Evolutionary conservation across 352 stramenopile genomes (phyloP).

Genomic region (Phytophthora europaea): DNA sequence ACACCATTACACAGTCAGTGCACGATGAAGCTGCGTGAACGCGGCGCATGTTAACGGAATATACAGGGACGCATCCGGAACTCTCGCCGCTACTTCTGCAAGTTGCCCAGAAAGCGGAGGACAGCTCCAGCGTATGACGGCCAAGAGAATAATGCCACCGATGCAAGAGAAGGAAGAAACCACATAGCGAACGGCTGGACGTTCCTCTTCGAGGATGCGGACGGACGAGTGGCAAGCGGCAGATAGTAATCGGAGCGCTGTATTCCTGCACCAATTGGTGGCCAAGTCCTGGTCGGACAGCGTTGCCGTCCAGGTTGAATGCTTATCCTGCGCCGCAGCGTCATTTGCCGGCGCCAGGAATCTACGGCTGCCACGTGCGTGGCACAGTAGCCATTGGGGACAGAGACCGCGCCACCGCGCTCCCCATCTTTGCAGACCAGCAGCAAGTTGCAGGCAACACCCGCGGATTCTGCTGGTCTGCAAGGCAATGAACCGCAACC

Average conservation of each 20-base stretch:
- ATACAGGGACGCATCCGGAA: no score
- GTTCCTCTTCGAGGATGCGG: not conserved
- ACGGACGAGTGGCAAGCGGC: not conserved
- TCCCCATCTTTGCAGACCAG: constrained; percentile 29
- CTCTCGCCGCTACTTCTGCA: not conserved
- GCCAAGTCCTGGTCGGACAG: constrained; percentile 17
- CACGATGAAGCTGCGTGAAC: no score
- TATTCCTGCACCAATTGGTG: not conserved
- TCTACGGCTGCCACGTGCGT: constrained; percentile 23
- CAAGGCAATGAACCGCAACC: not conserved
- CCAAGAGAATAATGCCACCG: not conserved
- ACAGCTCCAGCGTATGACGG: not conserved
- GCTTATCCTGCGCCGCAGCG: constrained; percentile 5
- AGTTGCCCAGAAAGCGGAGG: not conserved
- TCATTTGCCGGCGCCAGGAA: constrained; percentile 6
- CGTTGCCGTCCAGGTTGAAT: constrained; percentile 16
- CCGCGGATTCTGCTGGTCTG: constrained; percentile 26
- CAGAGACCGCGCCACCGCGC: constrained; percentile 18
- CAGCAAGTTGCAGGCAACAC: constrained; percentile 11
- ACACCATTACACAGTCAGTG: no score
- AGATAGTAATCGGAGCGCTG: not conserved
- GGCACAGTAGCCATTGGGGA: constrained; percentile 16
- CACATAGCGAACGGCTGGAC: not conserved
- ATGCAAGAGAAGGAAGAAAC: not conserved
- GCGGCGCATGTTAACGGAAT: no score